Base-by-base conservation (phyloP, 179 eudicot species). In the Amaranthus tricolor region DNA sequence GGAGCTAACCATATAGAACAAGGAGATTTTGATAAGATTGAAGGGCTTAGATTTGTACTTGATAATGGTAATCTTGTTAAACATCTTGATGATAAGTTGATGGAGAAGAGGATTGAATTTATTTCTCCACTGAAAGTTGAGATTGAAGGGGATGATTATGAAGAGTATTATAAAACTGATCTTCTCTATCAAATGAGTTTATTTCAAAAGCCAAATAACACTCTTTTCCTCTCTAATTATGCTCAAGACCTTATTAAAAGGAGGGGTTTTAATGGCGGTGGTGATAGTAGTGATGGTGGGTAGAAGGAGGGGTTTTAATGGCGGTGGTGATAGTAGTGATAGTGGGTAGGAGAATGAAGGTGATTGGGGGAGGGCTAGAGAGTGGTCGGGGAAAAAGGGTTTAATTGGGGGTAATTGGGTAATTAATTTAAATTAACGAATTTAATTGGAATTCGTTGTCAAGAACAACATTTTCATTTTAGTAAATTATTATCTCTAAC, bases 71-170 rank as follows among this genome's bases (percentile, higher is more conserved):
- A 68, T 17, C 6, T 17, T 49, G 21, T 49, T 3, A 19, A 24
- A 70, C 56, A 54, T 55, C 2, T 40, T 66, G 56, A 31, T 81
- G 15, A 19, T 21, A 66, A 66, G n/a, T 47, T 75, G 72, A 47
- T 52, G 24, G 73, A 54, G 71, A 19, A 62, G 19, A 58, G 50
- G 71, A 20, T 54, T 48, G 70, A 71, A 70, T 81, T 81, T 76
- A 74, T 81, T 49, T 75, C 84, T 13, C 82, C 86, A 0, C 71
- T 84, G 50, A 72, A 52, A 17, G 71, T 78, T 73, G 82, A 78
- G 76, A 76, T 84, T 66, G 84, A 84, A 55, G 66, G 50, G 5
- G 87, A 84, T 74, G 83, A 84, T 72, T 82, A 84, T 77, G 83
- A 73, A 31, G 83, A 82, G 68, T 84, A 82, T 76, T 48, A 67